Evolutionary conservation across 495 filamentous ascomycete genomes (phyloP).

Genomic region (Xylaria telfairii): DNA sequence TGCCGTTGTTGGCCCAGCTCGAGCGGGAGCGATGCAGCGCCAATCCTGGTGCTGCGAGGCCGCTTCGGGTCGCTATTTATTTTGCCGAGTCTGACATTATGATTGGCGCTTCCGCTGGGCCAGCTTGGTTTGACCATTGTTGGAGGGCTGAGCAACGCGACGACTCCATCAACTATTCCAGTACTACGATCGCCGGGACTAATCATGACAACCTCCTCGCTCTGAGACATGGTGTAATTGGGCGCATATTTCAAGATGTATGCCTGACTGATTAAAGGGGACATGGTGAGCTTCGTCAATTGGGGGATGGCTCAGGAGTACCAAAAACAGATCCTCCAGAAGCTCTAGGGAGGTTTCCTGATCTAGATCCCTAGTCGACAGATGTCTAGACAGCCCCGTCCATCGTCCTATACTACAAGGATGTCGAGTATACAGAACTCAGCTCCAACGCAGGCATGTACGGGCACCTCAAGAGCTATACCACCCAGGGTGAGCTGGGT

Average conservation of each 20-base stretch:
- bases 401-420: no score
- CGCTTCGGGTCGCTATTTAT: background rate
- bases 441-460: no score
- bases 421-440: no score
- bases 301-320: no score
- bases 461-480: no score
- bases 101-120: background rate
- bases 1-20: background rate
- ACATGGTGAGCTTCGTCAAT: no score
- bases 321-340: no score
- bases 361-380: no score
- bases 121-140: slow-evolving; percentile 1
- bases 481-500: no score
- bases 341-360: no score
- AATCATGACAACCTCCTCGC: background rate
- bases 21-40: background rate
- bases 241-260: slow-evolving; percentile 1
- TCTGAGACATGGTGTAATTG: background rate
- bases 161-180: background rate
- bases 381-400: no score
- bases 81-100: slow-evolving; percentile 13
- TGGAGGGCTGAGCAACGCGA: slow-evolving; percentile 12
- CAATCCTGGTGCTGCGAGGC: background rate
- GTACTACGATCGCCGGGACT: background rate
- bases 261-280: background rate